Base-by-base conservation (phyloP, 331 rosid species). In the Cucumis variabilis region DNA sequence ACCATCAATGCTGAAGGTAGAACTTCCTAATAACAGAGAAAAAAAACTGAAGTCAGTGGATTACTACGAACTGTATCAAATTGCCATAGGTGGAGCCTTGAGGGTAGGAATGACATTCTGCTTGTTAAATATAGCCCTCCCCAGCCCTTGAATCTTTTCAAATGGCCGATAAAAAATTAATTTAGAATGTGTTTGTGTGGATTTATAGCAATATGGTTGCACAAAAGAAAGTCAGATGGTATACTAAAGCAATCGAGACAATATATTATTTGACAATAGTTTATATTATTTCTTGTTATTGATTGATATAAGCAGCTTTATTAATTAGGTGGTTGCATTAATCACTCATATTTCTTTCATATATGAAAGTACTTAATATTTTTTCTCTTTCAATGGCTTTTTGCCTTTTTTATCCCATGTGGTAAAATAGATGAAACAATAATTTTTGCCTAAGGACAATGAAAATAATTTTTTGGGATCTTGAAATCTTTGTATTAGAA, bases 81-180 rank as follows among this genome's bases (percentile, higher is more conserved):
- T 82, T 33, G 28, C 71, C 71, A 81, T 81, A 19, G 71, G 85
- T 60, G 71, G 70, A 50, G 21, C 85, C 51, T 19, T 27, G 53
- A 81, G 70, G 69, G 27, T 80, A 30, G 85, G 85, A 60, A 30
- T 60, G 85, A 37, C 28, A 20, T 58, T 81, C 51, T 81, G 69
- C 51, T 81, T 81, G 85, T 30, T 30, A 81, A 58, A 81, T 81
- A 81, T 81, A 81, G 28, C 28, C 85, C 85, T 81, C 85, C 85
- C 70, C 71, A 60, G 85, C 69, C 85, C 69, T 71, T 81, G 85
- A 28, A 19, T 82, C 72, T 60, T 82, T 51, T 82, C 51, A n/a
- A 82, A 33, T 82, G 33, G 37, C 37, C 86, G 63, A 82, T 82
- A 28, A 55, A 82, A 82, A 82, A 82, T 82, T 73, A 82, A 81